Base-by-base conservation (phyloP, 495 filamentous ascomycete genomes). In the Hypoxylon fragiforme region DNA sequence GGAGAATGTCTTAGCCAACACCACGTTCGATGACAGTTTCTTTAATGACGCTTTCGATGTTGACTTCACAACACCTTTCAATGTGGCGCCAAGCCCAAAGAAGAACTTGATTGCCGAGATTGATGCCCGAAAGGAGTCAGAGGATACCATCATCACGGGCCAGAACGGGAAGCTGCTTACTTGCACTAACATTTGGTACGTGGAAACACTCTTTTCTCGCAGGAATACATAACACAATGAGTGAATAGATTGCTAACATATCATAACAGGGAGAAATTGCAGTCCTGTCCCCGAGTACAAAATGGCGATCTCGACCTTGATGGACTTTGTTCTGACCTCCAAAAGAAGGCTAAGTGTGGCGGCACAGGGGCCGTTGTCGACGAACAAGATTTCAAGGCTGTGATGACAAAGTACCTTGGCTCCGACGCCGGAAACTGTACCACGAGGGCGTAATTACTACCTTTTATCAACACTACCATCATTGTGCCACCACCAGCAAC, bases 341-440 rank as follows among this genome's bases (percentile, higher is more conserved):
- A 91, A 50, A 87, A 88, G 63, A 99, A 99, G 73, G 95, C 95
- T 37, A 92, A 92, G 67, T 99, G 95, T 67, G 95, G 91, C 1
- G 94, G 95, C 64, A 83, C 79, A 19, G 92, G 94, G 20, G 88
- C 92, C n/a, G 90, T 97, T 16, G 87, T 98, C 40, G 87, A 90
- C 59, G 82, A 96, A 72, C 84, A 83, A 34, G 91, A 97, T 67
- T 92, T 97, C 62, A 85, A 95, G 63, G 79, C 77, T 42, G 88
- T 92, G 47, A 79, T 95, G 76, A 84, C 80, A 38, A 78, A 79
- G 57, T 77, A 77, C 39, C 62, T 79, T 6, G 71, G 72, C 52
- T 3, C 28, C 9, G 53, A 51, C 1, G 31, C 39, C 35, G 38
- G 36, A 12, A 37, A 48, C 16, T 67, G 64, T 14, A 16, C 34